Evolutionary conservation across 768 basidiomycete species (phyloP).

Genomic region (Tylopilus sp.): DNA sequence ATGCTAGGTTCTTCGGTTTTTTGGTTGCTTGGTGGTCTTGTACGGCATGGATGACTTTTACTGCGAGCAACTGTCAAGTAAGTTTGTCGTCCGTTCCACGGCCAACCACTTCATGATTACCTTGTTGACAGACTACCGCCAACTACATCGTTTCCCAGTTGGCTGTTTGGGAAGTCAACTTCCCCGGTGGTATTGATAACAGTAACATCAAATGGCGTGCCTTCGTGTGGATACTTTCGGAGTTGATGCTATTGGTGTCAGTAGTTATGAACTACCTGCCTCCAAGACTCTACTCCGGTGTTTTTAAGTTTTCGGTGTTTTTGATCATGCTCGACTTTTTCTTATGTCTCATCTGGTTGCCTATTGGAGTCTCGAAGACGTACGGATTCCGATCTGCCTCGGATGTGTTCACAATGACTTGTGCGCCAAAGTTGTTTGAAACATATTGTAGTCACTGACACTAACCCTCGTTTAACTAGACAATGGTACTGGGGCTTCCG

Average conservation of each 20-base stretch:
- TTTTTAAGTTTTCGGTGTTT: constrained; percentile 74
- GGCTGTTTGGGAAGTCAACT: constrained; percentile 73
- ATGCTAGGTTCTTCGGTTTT: constrained; percentile 84
- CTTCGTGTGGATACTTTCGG: constrained; percentile 80
- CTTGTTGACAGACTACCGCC: constrained; percentile 61
- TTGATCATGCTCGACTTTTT: constrained; percentile 86
- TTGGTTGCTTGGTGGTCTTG: constrained; percentile 92
- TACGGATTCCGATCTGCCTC: constrained; percentile 85
- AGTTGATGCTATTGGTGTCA: constrained; percentile 63
- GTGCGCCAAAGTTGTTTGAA: constrained; percentile 45
- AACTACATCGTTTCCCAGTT: constrained; percentile 88
- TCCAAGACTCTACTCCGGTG: constrained; percentile 63
- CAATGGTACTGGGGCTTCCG: constrained; percentile 84
- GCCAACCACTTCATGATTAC: background rate
- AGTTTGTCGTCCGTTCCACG: constrained; percentile 11
- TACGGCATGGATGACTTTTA: constrained; percentile 96
- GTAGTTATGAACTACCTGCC: constrained; percentile 86
- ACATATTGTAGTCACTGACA: background rate
- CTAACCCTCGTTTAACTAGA: constrained; percentile 40
- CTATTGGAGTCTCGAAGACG: constrained; percentile 83
- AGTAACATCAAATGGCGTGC: constrained; percentile 83
- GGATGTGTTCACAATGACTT: constrained; percentile 80
- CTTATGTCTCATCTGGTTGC: constrained; percentile 87
- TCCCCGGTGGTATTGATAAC: constrained; percentile 72
- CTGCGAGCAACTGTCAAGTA: constrained; percentile 85